These are phyloP conservation scores for Morella rubra DNA, from an alignment of 306 rosid species.

Conservation along the genomic window DNA sequence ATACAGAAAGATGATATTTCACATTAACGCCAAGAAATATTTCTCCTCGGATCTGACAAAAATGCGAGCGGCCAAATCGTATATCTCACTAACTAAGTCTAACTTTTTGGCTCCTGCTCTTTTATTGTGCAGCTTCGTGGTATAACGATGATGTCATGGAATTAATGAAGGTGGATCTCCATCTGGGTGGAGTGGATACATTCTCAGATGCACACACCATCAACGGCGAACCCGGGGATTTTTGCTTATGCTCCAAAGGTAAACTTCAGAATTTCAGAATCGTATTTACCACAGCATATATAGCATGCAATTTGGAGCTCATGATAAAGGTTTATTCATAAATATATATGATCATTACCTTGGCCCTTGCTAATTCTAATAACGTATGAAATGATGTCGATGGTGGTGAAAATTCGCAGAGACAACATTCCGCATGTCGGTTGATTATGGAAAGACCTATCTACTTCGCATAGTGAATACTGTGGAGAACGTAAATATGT, in stretches of 20 bases:
- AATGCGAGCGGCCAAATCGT: not conserved
- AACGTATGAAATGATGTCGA: no score
- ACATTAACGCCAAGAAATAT: not conserved
- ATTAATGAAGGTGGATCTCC: not conserved
- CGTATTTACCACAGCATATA: no score
- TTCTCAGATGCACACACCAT: slow-evolving; percentile 35
- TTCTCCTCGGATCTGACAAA: not conserved
- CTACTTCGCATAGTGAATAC: slow-evolving; percentile 47
- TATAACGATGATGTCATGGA: not conserved
- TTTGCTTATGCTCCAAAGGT: slow-evolving; percentile 35
- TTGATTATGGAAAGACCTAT: slow-evolving; percentile 42
- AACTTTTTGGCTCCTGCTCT: not conserved
- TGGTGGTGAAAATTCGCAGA: not conserved
- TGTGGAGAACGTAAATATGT: slow-evolving; percentile 36
- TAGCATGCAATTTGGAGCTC: no score
- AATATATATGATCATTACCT: no score
- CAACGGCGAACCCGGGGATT: slow-evolving; percentile 43
- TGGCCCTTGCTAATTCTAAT: no score
- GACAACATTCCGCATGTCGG: slow-evolving; percentile 33
- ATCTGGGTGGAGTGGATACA: not conserved
- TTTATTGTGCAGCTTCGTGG: slow-evolving; percentile 5
- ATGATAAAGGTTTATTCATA: no score
- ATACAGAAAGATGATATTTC: no score
- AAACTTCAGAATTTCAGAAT: not conserved
- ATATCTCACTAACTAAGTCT: not conserved